These are phyloP conservation scores for Xylaria acuta DNA, from an alignment of 495 filamentous ascomycete species.

Conservation along the genomic window DNA sequence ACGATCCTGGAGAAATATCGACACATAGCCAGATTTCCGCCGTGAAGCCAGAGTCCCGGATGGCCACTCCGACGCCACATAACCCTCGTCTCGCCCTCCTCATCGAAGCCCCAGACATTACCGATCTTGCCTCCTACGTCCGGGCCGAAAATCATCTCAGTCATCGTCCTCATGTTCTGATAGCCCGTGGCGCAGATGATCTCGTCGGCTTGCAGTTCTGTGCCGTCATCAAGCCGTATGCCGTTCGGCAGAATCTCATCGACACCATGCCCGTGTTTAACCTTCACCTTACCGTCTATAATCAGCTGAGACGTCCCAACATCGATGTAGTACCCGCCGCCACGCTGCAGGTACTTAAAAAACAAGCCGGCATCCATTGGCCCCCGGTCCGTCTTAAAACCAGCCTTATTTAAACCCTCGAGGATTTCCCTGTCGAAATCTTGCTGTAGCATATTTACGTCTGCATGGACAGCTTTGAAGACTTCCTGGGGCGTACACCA, in stretches of 20 bases:
- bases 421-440: constrained; percentile 61
- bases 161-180: constrained; percentile 73
- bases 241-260: constrained; percentile 64
- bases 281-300: constrained; percentile 74
- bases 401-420: constrained; percentile 66
- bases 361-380: constrained; percentile 69
- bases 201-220: constrained; percentile 74
- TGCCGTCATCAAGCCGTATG: constrained; percentile 70
- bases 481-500: constrained; percentile 65
- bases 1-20: constrained; percentile 74
- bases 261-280: constrained; percentile 76
- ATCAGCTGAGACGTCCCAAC: constrained; percentile 78
- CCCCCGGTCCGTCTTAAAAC: constrained; percentile 73
- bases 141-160: constrained; percentile 71
- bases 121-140: constrained; percentile 67
- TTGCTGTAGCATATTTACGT: constrained; percentile 55
- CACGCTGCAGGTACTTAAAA: constrained; percentile 77
- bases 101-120: constrained; percentile 80
- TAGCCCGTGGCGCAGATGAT: constrained; percentile 87
- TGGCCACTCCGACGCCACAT: constrained; percentile 78
- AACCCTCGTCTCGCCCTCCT: constrained; percentile 74
- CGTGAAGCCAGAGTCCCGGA: constrained; percentile 84
- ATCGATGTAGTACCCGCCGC: constrained; percentile 84
- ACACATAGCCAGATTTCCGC: constrained; percentile 77
- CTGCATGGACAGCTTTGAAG: constrained; percentile 60